These are phyloP conservation scores for Metarhizium sp. DNA, from an alignment of 2,329 filamentous ascomycete genomes.

Conservation along the genomic window DNA sequence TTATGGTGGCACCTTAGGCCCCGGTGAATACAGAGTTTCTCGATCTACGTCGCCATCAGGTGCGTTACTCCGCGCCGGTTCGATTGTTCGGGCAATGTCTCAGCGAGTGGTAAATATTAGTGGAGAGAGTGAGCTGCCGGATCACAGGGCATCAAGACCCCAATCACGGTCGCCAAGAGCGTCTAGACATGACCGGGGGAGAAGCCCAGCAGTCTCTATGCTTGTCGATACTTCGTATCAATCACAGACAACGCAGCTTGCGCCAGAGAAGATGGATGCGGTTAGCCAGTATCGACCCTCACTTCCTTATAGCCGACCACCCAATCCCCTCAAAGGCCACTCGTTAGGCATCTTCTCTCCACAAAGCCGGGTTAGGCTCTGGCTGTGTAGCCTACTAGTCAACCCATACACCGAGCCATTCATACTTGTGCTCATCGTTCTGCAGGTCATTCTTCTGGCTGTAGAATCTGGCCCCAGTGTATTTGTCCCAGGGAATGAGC, in stretches of 20 bases:
- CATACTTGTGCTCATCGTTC: conserved; percentile 76
- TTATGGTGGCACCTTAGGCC: conserved; percentile 47
- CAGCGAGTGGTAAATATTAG: conserved; percentile 96
- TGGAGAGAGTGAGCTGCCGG: conserved; percentile 78
- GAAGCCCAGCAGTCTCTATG: conserved; percentile 21
- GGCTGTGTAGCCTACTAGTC: conserved; percentile 74
- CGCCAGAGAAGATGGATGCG: conserved; percentile 34
- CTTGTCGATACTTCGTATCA: conserved; percentile 41
- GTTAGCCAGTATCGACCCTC: conserved; percentile 4
- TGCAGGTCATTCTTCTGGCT: conserved; percentile 81
- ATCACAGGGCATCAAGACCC: conserved; percentile 56
- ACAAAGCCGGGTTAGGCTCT: conserved; percentile 62
- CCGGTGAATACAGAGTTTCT: conserved; percentile 44
- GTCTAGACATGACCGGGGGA: conserved; percentile 23
- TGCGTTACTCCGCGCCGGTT: conserved; percentile 60
- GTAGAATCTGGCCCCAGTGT: conserved; percentile 72
- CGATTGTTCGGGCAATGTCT: conserved; percentile 79
- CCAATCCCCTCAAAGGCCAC: conserved; percentile 78
- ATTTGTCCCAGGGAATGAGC: conserved; percentile 49
- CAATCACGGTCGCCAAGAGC: conserved; percentile 47
- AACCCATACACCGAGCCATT: conserved; percentile 80
- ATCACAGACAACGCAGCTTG: conserved; percentile 34
- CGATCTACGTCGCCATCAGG: conserved; percentile 54
- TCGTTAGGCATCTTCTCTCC: conserved; percentile 78
- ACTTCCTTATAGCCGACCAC: conserved; percentile 11